Base-by-base conservation (phyloP, 129 eudicot species). In the Chrysanthemum makinoi region DNA sequence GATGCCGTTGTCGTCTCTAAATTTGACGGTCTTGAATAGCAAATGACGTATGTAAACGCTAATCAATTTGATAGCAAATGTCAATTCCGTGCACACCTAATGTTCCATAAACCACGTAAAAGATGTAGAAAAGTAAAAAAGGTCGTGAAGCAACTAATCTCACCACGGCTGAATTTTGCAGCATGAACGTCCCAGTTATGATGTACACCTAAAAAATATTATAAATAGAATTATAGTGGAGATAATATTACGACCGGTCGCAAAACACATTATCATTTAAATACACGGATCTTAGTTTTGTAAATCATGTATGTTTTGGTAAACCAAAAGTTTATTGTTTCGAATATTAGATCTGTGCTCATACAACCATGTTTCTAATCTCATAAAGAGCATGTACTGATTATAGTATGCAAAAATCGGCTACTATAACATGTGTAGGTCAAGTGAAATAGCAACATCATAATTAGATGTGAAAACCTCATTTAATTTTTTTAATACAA, bases 121-220 rank as follows among this genome's bases (percentile, higher is more conserved):
- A 69, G 64, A 19, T 20, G 22, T 20, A 20, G 22, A 20, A 20
- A 20, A 20, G 22, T 20, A n/a, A 20, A 20, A 20, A 20, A 20
- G 22, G 22, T 20, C 3, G 35, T 48, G 24, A 71, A 48, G 49
- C 26, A 3, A 39, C 46, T 35, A 72, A 69, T 16, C 59, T 76
- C 82, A 93, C 98, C 90, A 93, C 98, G 43, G 95, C 88, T 65
- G 75, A 79, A 66, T 89, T 93, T 80, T 89, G n/a, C n/a, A 93
- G 75, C 64, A 93, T 69, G 84, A 87, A 83, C 70, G 78, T 48
- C 88, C 85, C 0, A n/a, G 98, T 93, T 51, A 85, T 62, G 28
- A 85, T 83, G 56, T 86, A 80, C 2, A 78, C 68, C 95, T 88
- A n/a, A 83, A 62, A n/a, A 75, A 39, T 75, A 30, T 14, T 10